Evolutionary conservation across 805 yeast species (phyloP).

Genomic region (Yarrowia sp.): DNA sequence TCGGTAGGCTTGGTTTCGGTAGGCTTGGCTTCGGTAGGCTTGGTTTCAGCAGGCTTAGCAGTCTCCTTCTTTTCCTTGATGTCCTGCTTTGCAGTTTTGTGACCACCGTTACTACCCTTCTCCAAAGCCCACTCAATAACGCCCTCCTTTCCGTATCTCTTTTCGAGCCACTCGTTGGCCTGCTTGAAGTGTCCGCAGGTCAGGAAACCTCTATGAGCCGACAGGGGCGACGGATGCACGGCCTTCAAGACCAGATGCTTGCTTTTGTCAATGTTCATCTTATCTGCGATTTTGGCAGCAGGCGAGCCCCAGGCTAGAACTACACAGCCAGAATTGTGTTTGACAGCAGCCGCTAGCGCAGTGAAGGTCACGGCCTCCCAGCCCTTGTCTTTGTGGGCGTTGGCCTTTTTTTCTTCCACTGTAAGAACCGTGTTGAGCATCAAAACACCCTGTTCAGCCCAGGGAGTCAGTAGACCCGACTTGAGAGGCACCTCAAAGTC

Average conservation of each 20-base stretch:
- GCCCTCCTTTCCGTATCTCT: conserved; percentile 52
- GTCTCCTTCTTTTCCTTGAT: not conserved
- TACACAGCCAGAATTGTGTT: conserved; percentile 54
- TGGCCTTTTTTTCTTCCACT: conserved; percentile 91
- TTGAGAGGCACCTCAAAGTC: conserved; percentile 66
- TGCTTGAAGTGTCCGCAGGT: conserved; percentile 73
- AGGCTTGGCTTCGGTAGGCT: not conserved
- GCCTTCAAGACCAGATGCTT: conserved; percentile 62
- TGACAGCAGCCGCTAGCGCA: conserved; percentile 62
- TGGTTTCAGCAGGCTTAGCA: too few relatives aligned
- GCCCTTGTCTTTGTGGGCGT: conserved; percentile 87
- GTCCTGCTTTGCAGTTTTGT: not conserved
- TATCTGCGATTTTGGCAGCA: conserved; percentile 66
- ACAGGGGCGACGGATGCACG: conserved; percentile 95
- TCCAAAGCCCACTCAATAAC: conserved; percentile 74
- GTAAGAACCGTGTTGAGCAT: conserved; percentile 88
- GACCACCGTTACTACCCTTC: not conserved
- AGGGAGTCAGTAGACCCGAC: conserved; percentile 70
- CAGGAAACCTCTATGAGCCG: conserved; percentile 88
- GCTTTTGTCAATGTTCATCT: conserved; percentile 47
- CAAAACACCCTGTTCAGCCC: conserved; percentile 90
- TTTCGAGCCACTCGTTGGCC: conserved; percentile 78
- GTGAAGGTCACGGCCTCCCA: conserved; percentile 91
- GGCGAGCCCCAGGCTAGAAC: conserved; percentile 80
- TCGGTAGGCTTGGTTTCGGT: not conserved